A percentile compares a stretch with the other conserved stretches of the same genome.
These are phyloP conservation scores for Malus domestica DNA, from an alignment of 306 rosid species.

Conservation along the genomic window ASM211411v1 NC_041790.1:12031001-12031500, in stretches of 20 bases:
- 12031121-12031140: no score
- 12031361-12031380: not conserved
- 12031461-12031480: not conserved
- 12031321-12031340: not conserved
- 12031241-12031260: not conserved
- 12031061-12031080: no score
- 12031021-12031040: no score
- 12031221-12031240: not conserved
- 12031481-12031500: not conserved
- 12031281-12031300: not conserved
- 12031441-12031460: not conserved
- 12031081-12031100: no score
- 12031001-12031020: no score
- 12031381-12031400: not conserved
- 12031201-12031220: not conserved
- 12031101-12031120: no score
- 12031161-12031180: no score
- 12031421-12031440: not conserved
- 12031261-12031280: not conserved
- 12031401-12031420: not conserved
- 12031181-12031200: no score
- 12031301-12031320: not conserved
- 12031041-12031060: fast-evolving
- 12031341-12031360: not conserved
- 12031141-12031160: no score